Conservation (phyloP, 441 rosid genomes). For the Populus hybrid region DNA sequence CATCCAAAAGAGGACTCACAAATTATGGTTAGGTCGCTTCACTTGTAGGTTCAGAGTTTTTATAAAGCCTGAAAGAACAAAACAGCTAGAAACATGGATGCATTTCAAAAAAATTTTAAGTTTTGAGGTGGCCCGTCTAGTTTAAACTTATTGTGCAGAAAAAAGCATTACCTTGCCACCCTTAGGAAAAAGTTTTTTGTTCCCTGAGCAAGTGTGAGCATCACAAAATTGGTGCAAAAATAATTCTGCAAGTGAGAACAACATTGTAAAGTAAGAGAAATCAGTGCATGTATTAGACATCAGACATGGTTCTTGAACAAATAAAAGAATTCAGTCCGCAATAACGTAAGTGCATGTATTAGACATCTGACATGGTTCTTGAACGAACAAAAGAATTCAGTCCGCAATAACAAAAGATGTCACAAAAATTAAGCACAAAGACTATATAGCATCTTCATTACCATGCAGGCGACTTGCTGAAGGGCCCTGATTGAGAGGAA, state of each 20-base stretch:
- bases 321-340: neutral
- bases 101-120: neutral
- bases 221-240: constrained; percentile 93
- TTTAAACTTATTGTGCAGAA: neutral
- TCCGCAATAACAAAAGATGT: constrained; percentile 15
- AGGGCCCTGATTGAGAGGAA: constrained; percentile 74
- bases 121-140: neutral
- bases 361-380: neutral
- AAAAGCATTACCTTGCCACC: constrained; percentile 73
- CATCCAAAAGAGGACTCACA: neutral
- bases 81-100: neutral
- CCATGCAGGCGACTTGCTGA: constrained; percentile 90
- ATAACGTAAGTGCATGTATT: constrained; percentile 12
- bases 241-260: constrained; percentile 51
- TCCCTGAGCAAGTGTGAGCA: constrained; percentile 80
- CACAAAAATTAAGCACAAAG: neutral
- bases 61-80: neutral
- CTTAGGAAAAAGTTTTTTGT: constrained; percentile 61
- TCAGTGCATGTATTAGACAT: constrained; percentile 6
- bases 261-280: constrained; percentile 20
- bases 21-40: neutral
- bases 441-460: constrained; percentile 22
- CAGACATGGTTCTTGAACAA: constrained; percentile 3
- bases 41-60: neutral
- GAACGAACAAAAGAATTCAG: constrained; percentile 3